Evolutionary conservation across 1,139 yeast genomes (phyloP).

Genomic region (Zhuliangozyma blackwelliae): DNA sequence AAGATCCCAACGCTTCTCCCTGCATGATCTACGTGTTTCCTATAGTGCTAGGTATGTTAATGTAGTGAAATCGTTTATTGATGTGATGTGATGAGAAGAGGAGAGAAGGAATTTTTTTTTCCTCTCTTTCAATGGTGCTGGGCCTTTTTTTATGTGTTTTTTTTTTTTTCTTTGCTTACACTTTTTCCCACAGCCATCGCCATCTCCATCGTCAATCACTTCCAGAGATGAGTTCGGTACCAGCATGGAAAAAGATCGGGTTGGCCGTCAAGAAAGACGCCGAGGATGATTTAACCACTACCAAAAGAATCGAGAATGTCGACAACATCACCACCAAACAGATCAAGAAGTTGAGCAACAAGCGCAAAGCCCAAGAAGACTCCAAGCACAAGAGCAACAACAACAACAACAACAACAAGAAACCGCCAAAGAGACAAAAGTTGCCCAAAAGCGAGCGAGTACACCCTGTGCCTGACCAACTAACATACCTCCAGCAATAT

Average conservation of each 20-base stretch:
- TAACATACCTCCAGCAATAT: conserved; percentile 68
- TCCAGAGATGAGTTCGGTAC: conserved; percentile 30
- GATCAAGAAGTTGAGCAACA: conserved; percentile 37
- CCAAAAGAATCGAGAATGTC: conserved; percentile 42
- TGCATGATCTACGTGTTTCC: not conserved
- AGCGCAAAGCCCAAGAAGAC: conserved; percentile 25
- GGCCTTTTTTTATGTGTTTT: too few species aligned
- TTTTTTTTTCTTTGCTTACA: conserved; percentile 1
- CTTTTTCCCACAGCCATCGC: not conserved
- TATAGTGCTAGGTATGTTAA: not conserved
- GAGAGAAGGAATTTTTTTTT: conserved; percentile 2
- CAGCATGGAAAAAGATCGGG: conserved; percentile 92
- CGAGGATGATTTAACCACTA: conserved; percentile 38
- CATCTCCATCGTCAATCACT: too few species aligned
- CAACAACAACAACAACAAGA: conserved; percentile 32
- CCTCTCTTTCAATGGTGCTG: too few species aligned
- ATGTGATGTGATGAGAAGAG: not conserved
- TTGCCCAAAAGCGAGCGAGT: conserved; percentile 73
- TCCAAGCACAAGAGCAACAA: conserved; percentile 9
- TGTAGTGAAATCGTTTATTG: not conserved
- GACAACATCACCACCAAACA: conserved; percentile 42
- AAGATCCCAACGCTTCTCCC: too few species aligned
- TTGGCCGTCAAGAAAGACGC: conserved; percentile 49
- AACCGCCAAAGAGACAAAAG: conserved; percentile 72
- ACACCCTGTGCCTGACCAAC: conserved; percentile 80